Percentiles rank a stretch among this genome's conserved stretches.
Conservation (phyloP, 208 protist genomes). For the Trypanosoma cruzi region DNA sequence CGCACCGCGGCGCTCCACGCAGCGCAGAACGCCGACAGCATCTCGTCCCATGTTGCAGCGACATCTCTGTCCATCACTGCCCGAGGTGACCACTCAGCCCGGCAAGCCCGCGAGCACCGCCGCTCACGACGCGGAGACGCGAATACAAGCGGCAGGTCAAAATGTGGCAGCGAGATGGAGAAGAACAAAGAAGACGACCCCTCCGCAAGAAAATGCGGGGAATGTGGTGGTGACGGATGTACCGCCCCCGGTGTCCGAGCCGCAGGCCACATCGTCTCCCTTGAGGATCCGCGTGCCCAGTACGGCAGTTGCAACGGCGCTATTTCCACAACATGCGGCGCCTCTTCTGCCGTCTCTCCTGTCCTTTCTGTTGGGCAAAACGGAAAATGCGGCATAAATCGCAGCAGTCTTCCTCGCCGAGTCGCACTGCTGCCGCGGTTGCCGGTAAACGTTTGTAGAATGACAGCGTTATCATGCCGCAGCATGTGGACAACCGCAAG, state of each 20-base stretch:
- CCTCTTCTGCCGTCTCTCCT: not conserved
- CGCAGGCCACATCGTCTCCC: too few relatives aligned
- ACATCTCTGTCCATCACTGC: not conserved
- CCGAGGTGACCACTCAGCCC: not conserved
- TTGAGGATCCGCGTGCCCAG: not conserved
- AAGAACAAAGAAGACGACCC: not conserved
- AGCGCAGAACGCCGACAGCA: not conserved
- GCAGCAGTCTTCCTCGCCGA: not conserved
- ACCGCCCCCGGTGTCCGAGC: not conserved
- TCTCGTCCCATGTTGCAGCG: constrained; percentile 2
- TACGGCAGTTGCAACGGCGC: not conserved
- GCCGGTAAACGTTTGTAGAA: constrained; percentile 12
- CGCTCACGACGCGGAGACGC: not conserved
- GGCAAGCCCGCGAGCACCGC: not conserved
- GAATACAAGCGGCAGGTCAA: constrained; percentile 3
- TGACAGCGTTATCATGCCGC: constrained; percentile 7
- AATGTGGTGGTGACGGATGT: not conserved
- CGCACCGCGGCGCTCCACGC: constrained; percentile 7
- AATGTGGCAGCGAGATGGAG: not conserved
- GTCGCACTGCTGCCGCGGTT: not conserved
- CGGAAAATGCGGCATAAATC: not conserved
- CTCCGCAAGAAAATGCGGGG: not conserved
- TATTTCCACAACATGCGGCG: not conserved
- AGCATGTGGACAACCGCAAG: constrained; percentile 23
- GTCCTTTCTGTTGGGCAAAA: constrained; percentile 2